phyloP scores from a whole-genome alignment of 1,284 basidiomycete genomes.

The Cryptococcus sp. region DNA sequence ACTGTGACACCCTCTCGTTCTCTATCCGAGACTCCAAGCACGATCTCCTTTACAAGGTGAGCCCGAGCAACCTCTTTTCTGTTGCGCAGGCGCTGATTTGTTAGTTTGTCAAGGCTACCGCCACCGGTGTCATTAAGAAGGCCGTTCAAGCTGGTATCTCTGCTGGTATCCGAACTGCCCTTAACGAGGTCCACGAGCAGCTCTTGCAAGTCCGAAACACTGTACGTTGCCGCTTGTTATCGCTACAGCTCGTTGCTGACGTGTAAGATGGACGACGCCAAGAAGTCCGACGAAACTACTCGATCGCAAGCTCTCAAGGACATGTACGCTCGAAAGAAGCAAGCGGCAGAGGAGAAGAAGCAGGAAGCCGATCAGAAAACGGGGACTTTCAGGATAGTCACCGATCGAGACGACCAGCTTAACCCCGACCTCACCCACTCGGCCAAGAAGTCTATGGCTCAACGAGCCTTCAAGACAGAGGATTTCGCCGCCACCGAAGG shows the following conservation, averaged over 20 bases:
- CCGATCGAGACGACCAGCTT: constrained; percentile 27
- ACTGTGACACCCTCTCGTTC: constrained; percentile 73
- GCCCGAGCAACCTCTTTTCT: constrained; percentile 48
- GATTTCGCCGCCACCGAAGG: constrained; percentile 30
- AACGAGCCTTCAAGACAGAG: constrained; percentile 34
- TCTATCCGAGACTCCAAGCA: constrained; percentile 87
- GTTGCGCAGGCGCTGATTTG: neutral
- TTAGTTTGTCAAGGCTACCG: constrained; percentile 34
- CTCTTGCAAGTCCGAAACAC: constrained; percentile 54
- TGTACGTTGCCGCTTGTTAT: constrained; percentile 18
- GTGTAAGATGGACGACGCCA: constrained; percentile 65
- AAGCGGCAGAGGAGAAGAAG: constrained; percentile 41
- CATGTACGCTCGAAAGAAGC: constrained; percentile 51
- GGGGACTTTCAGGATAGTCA: constrained; percentile 39
- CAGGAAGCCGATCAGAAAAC: constrained; percentile 38
- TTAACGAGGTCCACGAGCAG: constrained; percentile 72
- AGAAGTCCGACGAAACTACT: constrained; percentile 52
- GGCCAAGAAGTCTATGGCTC: constrained; percentile 26
- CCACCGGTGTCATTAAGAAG: constrained; percentile 70
- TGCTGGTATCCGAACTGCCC: constrained; percentile 67
- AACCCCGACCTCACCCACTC: constrained; percentile 32
- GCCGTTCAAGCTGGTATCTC: constrained; percentile 80
- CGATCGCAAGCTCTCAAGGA: constrained; percentile 63
- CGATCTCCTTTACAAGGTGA: constrained; percentile 76
- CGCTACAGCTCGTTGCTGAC: constrained; percentile 45